phyloP scores from a whole-genome alignment of 495 filamentous ascomycete genomes.

The Tuber aestivum region DNA sequence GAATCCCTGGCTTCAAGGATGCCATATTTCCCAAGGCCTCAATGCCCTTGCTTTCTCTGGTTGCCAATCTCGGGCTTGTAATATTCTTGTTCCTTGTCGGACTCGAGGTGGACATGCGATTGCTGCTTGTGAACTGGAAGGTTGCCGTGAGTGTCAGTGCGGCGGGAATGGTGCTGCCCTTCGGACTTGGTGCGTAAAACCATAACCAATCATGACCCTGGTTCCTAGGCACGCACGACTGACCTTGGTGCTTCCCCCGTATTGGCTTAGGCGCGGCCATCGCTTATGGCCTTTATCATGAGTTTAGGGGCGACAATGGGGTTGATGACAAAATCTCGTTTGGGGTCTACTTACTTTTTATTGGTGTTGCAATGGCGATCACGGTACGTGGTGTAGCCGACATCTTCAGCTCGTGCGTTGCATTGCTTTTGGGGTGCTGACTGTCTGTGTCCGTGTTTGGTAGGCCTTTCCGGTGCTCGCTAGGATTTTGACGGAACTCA shows the following conservation, averaged over 20 bases:
- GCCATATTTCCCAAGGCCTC: conserved; percentile 65
- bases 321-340: conserved; percentile 60
- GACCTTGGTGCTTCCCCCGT: neutral
- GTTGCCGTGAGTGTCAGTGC: conserved; percentile 75
- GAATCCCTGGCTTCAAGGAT: conserved; percentile 65
- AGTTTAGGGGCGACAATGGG: conserved; percentile 62
- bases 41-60: conserved; percentile 65
- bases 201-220: neutral
- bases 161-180: conserved; percentile 80
- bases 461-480: conserved; percentile 90
- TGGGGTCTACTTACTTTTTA: conserved; percentile 81
- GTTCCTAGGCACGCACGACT: neutral
- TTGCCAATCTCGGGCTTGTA: conserved; percentile 83
- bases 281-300: conserved; percentile 76
- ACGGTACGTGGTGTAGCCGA: conserved; percentile 51
- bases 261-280: conserved; percentile 59
- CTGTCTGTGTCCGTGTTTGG: conserved; percentile 10
- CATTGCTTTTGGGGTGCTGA: conserved; percentile 1
- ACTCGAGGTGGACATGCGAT: conserved; percentile 83
- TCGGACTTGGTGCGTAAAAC: conserved; percentile 50
- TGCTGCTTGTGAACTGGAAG: conserved; percentile 80
- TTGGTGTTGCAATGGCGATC: conserved; percentile 91
- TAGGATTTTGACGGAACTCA: conserved; percentile 88
- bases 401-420: neutral
- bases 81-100: conserved; percentile 91